These are phyloP conservation scores for Nicotiana otophora DNA, from an alignment of 257 asterid species.

Conservation along the genomic window DNA sequence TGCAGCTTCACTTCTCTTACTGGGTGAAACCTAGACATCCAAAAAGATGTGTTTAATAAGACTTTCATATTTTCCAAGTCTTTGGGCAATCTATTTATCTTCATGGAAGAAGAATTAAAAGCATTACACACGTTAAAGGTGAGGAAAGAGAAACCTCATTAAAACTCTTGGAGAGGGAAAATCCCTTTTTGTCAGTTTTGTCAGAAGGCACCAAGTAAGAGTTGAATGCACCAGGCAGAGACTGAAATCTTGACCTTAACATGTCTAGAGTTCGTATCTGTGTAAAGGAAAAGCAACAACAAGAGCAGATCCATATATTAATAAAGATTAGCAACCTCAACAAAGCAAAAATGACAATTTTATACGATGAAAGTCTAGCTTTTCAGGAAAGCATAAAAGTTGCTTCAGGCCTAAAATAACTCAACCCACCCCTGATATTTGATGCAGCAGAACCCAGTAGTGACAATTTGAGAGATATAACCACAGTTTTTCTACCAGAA, in stretches of 20 bases:
- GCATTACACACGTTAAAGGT: slow-evolving; percentile 1
- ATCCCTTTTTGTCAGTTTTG: slow-evolving; percentile 56
- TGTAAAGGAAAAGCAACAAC: slow-evolving; percentile 7
- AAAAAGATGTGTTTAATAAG: not conserved
- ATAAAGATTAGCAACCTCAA: not conserved
- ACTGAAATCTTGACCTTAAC: slow-evolving; percentile 93
- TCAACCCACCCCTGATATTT: not conserved
- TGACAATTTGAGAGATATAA: not conserved
- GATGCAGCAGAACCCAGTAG: not conserved
- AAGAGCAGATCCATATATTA: slow-evolving; percentile 1
- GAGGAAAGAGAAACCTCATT: slow-evolving; percentile 43
- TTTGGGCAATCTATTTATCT: slow-evolving; percentile 13
- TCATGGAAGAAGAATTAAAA: slow-evolving; percentile 12
- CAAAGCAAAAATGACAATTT: not conserved
- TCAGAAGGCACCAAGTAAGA: slow-evolving; percentile 76
- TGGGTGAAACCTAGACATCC: slow-evolving; percentile 51
- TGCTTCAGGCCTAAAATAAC: not conserved
- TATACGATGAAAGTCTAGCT: not conserved
- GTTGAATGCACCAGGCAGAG: slow-evolving; percentile 95
- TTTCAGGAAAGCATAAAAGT: not conserved
- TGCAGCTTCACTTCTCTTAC: slow-evolving; percentile 91
- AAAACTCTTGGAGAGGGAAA: slow-evolving; percentile 60
- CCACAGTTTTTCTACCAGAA: not conserved
- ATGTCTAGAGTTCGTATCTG: slow-evolving; percentile 96
- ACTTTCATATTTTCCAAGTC: slow-evolving; percentile 10